Evolutionary conservation across 2,329 filamentous ascomycete species (phyloP).

Genomic region (Phialophora chinensis): DNA sequence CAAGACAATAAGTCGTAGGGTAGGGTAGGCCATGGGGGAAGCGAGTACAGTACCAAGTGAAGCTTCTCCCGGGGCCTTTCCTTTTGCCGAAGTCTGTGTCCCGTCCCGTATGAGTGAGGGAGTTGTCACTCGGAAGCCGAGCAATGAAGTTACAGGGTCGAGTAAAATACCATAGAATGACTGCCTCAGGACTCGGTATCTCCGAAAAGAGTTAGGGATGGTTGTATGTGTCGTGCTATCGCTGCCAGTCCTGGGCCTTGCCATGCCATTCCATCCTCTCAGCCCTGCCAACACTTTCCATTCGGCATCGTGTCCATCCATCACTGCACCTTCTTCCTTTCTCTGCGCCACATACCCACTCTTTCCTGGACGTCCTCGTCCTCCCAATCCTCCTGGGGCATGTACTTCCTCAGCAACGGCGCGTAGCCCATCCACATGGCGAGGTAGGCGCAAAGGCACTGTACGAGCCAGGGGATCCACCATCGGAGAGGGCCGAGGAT

Average conservation of each 20-base stretch:
- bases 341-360: conserved; percentile 7
- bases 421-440: conserved; percentile 27
- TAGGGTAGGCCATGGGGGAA: too few relatives aligned
- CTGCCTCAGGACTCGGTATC: neutral
- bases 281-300: neutral
- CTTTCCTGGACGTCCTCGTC: conserved; percentile 18
- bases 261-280: neutral
- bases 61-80: too few relatives aligned
- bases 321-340: conserved; percentile 15
- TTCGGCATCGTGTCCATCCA: neutral
- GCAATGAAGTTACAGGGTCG: too few relatives aligned
- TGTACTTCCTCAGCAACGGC: conserved; percentile 26
- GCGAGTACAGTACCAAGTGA: neutral
- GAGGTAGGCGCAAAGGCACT: conserved; percentile 21
- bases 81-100: too few relatives aligned
- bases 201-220: neutral
- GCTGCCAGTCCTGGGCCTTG: too few relatives aligned
- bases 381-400: conserved; percentile 27
- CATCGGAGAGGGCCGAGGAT: conserved; percentile 32
- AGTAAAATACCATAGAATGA: too few relatives aligned
- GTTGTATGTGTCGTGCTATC: too few relatives aligned
- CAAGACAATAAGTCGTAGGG: too few relatives aligned
- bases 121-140: too few relatives aligned
- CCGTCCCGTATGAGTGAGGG: too few relatives aligned
- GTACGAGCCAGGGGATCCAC: conserved; percentile 31